phyloP scores from a whole-genome alignment of 1,284 basidiomycete genomes.

The Trametes sp. region DNA sequence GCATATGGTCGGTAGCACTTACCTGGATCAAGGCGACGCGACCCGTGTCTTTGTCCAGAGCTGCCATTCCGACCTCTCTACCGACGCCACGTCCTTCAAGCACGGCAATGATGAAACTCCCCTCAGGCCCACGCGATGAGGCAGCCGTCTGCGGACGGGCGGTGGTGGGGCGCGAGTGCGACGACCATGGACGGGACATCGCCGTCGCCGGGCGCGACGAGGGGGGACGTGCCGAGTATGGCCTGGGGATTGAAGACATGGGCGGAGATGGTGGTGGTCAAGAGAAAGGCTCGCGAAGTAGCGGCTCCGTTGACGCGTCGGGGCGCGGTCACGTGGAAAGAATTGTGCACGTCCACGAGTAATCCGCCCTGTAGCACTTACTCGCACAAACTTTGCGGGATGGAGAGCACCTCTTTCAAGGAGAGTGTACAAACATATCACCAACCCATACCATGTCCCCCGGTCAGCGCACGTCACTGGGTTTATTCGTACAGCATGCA shows the following conservation, averaged over 20 bases:
- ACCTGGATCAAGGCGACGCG: conserved; percentile 78
- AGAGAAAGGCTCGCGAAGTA: background rate
- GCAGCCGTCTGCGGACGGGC: conserved; percentile 67
- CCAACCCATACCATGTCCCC: too few relatives aligned
- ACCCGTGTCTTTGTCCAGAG: conserved; percentile 83
- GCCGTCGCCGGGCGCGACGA: conserved; percentile 22
- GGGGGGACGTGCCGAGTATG: background rate
- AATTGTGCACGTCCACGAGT: background rate
- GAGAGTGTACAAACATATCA: too few relatives aligned
- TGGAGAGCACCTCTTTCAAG: too few relatives aligned
- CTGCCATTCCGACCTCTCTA: conserved; percentile 86
- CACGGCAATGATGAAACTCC: conserved; percentile 69
- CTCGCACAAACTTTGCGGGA: too few relatives aligned
- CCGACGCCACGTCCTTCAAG: conserved; percentile 79
- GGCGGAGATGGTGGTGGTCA: background rate
- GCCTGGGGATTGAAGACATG: background rate
- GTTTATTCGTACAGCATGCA: background rate
- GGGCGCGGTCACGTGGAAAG: background rate
- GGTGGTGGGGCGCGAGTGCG: conserved; percentile 43
- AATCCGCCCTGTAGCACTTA: too few relatives aligned
- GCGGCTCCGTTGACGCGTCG: background rate
- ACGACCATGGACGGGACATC: conserved; percentile 40
- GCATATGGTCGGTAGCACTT: conserved; percentile 3
- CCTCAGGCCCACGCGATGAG: conserved; percentile 60
- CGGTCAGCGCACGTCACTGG: too few relatives aligned